phyloP scores from a whole-genome alignment of 1,139 yeast genomes.

The Suhomyces kunorum region DNA sequence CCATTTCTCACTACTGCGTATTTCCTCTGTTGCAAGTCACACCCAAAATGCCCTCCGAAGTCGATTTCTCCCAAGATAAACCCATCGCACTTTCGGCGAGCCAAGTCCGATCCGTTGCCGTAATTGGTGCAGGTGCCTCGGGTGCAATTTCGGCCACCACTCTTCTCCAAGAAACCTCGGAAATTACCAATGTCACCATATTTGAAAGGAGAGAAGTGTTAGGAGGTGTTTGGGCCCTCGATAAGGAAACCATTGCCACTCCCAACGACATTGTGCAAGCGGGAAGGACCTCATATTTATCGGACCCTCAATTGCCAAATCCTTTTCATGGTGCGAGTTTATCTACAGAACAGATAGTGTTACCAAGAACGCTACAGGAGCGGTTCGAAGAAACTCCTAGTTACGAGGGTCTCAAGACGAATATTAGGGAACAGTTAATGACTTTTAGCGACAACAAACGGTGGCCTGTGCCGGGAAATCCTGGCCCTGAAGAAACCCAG shows the following conservation, averaged over 20 bases:
- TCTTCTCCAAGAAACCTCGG: constrained; percentile 31
- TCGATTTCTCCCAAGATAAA: constrained; percentile 2
- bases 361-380: constrained; percentile 16
- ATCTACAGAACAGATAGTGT: constrained; percentile 5
- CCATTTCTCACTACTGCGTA: neutral
- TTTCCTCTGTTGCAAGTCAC: too few species aligned
- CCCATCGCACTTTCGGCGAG: constrained; percentile 14
- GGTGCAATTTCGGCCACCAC: constrained; percentile 48
- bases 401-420: constrained; percentile 40
- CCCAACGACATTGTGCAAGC: constrained; percentile 28
- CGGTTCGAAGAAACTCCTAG: constrained; percentile 41
- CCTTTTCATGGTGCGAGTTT: constrained; percentile 24
- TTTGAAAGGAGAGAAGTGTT: constrained; percentile 32
- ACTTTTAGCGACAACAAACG: constrained; percentile 40
- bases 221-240: constrained; percentile 39
- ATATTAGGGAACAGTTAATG: constrained; percentile 47
- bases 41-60: constrained; percentile 9
- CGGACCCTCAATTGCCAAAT: constrained; percentile 35
- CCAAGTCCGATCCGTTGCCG: constrained; percentile 37
- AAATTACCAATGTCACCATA: constrained; percentile 22
- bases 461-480: constrained; percentile 32
- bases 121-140: constrained; percentile 57
- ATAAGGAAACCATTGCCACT: constrained; percentile 22
- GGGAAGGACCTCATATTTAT: constrained; percentile 22
- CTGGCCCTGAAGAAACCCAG: constrained; percentile 25